phyloP scores from a whole-genome alignment of 2,329 filamentous ascomycete species.

The Arthroderma sp. region DNA sequence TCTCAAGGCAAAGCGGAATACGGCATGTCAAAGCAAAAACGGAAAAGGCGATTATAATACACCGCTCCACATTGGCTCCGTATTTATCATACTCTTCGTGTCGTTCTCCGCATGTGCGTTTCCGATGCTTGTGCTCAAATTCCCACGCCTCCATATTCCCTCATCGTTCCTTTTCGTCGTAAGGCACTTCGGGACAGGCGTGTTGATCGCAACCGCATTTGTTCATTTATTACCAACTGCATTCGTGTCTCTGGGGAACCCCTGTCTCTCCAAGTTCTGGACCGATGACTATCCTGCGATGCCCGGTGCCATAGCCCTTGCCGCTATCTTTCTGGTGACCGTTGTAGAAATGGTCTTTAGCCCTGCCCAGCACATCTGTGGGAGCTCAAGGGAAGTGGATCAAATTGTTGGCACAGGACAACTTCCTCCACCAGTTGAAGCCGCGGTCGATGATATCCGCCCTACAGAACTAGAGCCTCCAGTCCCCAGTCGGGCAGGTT shows the following conservation, averaged over 20 bases:
- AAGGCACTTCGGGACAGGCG: constrained; percentile 68
- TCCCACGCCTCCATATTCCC: constrained; percentile 45
- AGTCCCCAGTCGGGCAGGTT: constrained; percentile 3
- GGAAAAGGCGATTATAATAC: constrained; percentile 43
- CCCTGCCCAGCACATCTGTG: constrained; percentile 20
- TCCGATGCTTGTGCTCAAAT: constrained; percentile 50
- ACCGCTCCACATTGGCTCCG: constrained; percentile 49
- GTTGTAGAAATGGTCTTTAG: constrained; percentile 46
- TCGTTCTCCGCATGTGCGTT: constrained; percentile 48
- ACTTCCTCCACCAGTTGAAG: too few species aligned
- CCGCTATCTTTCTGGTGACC: constrained; percentile 32
- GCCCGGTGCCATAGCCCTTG: constrained; percentile 36
- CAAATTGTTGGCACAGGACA: constrained; percentile 1
- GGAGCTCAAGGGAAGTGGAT: constrained; percentile 5
- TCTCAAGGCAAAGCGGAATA: constrained; percentile 1
- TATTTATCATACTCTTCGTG: constrained; percentile 48
- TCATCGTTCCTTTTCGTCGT: constrained; percentile 51
- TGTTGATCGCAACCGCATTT: constrained; percentile 75
- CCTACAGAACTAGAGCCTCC: not conserved
- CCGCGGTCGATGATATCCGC: not conserved
- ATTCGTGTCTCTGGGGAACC: constrained; percentile 53
- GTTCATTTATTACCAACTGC: constrained; percentile 61
- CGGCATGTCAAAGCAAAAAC: constrained; percentile 17
- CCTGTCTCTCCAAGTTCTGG: constrained; percentile 41
- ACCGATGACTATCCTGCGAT: constrained; percentile 34